Evolutionary conservation across 495 filamentous ascomycete genomes (phyloP).

Genomic region (Daldinia childiae): DNA sequence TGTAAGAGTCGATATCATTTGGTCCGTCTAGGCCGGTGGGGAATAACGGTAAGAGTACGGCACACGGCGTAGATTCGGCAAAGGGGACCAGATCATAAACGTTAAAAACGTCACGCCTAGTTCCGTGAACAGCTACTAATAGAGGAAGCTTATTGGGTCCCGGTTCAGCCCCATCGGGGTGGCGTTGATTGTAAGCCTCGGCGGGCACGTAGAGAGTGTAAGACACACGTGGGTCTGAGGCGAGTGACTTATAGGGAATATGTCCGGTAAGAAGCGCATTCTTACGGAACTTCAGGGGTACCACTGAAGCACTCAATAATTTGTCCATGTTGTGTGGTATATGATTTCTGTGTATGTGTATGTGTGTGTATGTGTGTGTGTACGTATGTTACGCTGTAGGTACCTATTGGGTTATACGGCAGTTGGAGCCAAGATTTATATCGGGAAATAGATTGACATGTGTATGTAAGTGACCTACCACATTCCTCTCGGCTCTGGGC

Average conservation of each 20-base stretch:
- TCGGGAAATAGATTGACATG: constrained; percentile 31
- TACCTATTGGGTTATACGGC: constrained; percentile 12
- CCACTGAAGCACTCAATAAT: constrained; percentile 29
- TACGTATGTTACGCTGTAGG: constrained; percentile 11
- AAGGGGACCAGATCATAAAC: constrained; percentile 39
- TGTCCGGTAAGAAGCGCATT: constrained; percentile 36
- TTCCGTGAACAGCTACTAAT: constrained; percentile 41
- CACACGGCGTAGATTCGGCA: constrained; percentile 33
- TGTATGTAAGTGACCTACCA: constrained; percentile 13
- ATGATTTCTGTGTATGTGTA: neutral
- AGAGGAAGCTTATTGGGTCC: constrained; percentile 37
- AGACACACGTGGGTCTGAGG: constrained; percentile 41
- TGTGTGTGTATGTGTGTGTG: neutral
- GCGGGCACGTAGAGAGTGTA: constrained; percentile 42
- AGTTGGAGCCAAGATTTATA: constrained; percentile 29
- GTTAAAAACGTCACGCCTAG: constrained; percentile 23
- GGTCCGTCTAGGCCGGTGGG: constrained; percentile 39
- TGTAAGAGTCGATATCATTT: constrained; percentile 42
- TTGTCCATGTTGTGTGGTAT: constrained; percentile 19
- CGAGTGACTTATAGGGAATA: constrained; percentile 33
- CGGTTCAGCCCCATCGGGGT: constrained; percentile 13
- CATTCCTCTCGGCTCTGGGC: constrained; percentile 15
- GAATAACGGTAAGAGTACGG: constrained; percentile 41
- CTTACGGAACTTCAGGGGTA: constrained; percentile 36
- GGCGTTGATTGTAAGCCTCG: constrained; percentile 27